A percentile compares a stretch with the other conserved stretches of the same genome.
These are phyloP conservation scores for Colletotrichum sp. DNA, from an alignment of 2,329 filamentous ascomycete species.

Conservation along the genomic window DNA sequence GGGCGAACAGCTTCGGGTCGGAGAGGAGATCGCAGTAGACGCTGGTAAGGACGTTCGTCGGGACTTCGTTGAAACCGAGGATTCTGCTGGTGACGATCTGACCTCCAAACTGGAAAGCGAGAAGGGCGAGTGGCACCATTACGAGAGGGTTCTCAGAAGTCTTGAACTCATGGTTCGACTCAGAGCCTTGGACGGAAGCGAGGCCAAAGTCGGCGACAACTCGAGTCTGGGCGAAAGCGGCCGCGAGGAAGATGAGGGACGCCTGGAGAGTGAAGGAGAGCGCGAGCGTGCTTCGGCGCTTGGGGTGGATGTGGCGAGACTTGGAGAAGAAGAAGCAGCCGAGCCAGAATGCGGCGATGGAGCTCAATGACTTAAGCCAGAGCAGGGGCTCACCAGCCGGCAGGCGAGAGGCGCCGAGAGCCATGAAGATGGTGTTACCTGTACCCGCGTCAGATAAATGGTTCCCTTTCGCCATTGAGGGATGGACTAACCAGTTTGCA, in stretches of 20 bases:
- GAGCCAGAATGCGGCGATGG: constrained; percentile 57
- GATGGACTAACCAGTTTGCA: constrained; percentile 36
- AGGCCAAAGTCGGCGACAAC: constrained; percentile 49
- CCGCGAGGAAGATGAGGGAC: constrained; percentile 55
- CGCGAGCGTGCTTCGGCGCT: constrained; percentile 46
- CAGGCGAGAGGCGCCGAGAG: constrained; percentile 60
- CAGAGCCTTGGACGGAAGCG: constrained; percentile 20
- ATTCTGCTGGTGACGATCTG: constrained; percentile 56
- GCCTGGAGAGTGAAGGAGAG: constrained; percentile 58
- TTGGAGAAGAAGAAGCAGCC: constrained; percentile 55
- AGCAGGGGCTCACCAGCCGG: constrained; percentile 54
- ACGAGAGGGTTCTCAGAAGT: constrained; percentile 41
- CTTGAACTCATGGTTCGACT: constrained; percentile 13
- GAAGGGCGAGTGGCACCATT: constrained; percentile 48
- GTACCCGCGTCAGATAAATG: neutral
- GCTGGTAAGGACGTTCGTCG: constrained; percentile 60
- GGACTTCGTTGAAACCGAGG: constrained; percentile 58
- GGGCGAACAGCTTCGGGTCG: constrained; percentile 52
- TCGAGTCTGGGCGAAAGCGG: constrained; percentile 52
- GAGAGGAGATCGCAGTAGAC: constrained; percentile 59
- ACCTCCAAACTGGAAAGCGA: constrained; percentile 60
- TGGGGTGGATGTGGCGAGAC: constrained; percentile 35
- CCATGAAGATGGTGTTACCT: constrained; percentile 69
- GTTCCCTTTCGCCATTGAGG: neutral
- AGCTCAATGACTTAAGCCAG: constrained; percentile 58